phyloP scores from a whole-genome alignment of 306 rosid genomes.

The Cicer arietinum region DNA sequence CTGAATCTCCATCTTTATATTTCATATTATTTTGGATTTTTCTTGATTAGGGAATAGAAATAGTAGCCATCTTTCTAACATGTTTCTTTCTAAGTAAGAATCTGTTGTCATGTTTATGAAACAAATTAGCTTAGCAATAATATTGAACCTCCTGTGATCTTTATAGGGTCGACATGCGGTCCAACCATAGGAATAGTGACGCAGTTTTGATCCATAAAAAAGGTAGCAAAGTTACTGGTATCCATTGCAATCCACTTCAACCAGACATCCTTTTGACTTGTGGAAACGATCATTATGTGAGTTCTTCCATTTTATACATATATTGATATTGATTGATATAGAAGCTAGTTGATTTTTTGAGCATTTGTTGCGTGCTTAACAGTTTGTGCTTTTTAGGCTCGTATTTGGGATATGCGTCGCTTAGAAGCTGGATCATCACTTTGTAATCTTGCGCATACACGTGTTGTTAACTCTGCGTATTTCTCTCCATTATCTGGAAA shows the following conservation, averaged over 20 bases:
- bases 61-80: background rate
- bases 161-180: slow-evolving; percentile 77
- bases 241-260: slow-evolving; percentile 91
- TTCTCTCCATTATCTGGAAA: slow-evolving; percentile 81
- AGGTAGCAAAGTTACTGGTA: slow-evolving; percentile 85
- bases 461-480: slow-evolving; percentile 93
- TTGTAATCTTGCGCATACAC: slow-evolving; percentile 65
- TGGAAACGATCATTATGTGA: slow-evolving; percentile 95
- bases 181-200: slow-evolving; percentile 64
- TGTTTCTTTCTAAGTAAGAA: background rate
- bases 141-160: slow-evolving; percentile 30
- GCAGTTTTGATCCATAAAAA: slow-evolving; percentile 88
- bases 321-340: slow-evolving; percentile 5
- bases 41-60: slow-evolving; percentile 28
- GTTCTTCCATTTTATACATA: slow-evolving; percentile 42
- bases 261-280: slow-evolving; percentile 92
- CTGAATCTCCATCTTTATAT: too few relatives aligned
- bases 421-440: slow-evolving; percentile 72
- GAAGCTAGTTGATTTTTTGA: slow-evolving; percentile 6
- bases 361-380: background rate
- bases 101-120: slow-evolving; percentile 21
- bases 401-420: slow-evolving; percentile 89
- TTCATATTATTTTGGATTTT: background rate
- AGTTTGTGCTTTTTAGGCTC: slow-evolving; percentile 67
- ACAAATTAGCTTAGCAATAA: background rate